Percentiles rank a stretch among this genome's conserved stretches.
These are phyloP conservation scores for Macrolepiota dolichaula DNA, from an alignment of 768 basidiomycete genomes.

Conservation along the genomic window DNA sequence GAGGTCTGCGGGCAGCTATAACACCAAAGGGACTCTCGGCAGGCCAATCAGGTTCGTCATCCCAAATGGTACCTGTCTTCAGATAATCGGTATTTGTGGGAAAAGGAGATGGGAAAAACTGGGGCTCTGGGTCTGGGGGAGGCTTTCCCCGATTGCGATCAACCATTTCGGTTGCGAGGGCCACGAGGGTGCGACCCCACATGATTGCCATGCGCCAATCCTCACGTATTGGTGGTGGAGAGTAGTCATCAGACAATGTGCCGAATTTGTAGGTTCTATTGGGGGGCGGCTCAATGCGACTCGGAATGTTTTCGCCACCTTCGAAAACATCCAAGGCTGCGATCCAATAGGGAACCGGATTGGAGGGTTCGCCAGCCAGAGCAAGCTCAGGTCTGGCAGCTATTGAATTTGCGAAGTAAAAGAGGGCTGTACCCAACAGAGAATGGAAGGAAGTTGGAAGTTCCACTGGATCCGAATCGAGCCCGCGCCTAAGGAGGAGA, in stretches of 20 bases:
- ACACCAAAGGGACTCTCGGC: slow-evolving; percentile 14
- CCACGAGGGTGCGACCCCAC: slow-evolving; percentile 65
- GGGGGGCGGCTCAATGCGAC: neutral
- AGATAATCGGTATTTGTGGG: slow-evolving; percentile 9
- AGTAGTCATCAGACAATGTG: neutral
- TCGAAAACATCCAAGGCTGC: slow-evolving; percentile 72
- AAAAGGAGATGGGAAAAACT: slow-evolving; percentile 6
- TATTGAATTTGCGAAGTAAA: slow-evolving; percentile 61
- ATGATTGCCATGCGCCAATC: slow-evolving; percentile 70
- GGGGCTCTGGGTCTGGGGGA: neutral
- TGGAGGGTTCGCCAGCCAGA: slow-evolving; percentile 50
- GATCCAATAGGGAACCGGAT: slow-evolving; percentile 56
- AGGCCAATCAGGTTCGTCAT: slow-evolving; percentile 11
- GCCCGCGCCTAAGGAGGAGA: slow-evolving; percentile 5
- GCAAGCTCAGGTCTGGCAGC: slow-evolving; percentile 48
- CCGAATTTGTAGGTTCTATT: neutral
- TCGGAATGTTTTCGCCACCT: slow-evolving; percentile 59
- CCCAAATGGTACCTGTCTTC: slow-evolving; percentile 12
- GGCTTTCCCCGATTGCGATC: slow-evolving; percentile 22
- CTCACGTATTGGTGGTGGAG: slow-evolving; percentile 32
- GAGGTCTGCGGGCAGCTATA: slow-evolving; percentile 13
- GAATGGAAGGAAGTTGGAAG: slow-evolving; percentile 65
- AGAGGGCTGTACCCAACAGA: slow-evolving; percentile 60
- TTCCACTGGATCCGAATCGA: slow-evolving; percentile 39
- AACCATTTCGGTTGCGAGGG: slow-evolving; percentile 52